Conservation (phyloP, 208 protist species). For the Acanthamoeba culbertsoni region DNA sequence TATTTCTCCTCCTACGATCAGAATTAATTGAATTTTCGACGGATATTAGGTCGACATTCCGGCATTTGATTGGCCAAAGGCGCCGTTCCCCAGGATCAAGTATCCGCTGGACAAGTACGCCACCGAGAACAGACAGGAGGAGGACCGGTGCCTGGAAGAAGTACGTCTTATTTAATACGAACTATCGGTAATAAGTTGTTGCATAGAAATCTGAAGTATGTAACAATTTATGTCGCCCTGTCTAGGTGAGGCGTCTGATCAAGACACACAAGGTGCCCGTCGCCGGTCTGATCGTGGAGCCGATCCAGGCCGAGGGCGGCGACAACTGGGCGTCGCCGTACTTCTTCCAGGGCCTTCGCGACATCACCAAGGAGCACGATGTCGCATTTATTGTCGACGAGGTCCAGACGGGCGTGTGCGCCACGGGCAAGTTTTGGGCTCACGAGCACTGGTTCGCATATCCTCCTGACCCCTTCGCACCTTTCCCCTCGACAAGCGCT, state of each 20-base stretch:
- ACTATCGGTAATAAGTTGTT: not conserved
- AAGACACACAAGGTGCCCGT: constrained; percentile 67
- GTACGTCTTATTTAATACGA: constrained; percentile 22
- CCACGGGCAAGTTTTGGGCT: constrained; percentile 85
- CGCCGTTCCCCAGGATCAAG: constrained; percentile 77
- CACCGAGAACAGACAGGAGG: constrained; percentile 72
- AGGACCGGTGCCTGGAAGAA: constrained; percentile 74
- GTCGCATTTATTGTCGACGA: constrained; percentile 86
- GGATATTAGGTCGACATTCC: constrained; percentile 72
- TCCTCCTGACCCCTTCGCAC: not conserved
- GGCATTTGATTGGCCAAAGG: constrained; percentile 81
- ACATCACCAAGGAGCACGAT: constrained; percentile 73
- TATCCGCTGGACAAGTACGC: constrained; percentile 77
- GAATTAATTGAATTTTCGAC: not conserved
- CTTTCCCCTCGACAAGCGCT: not conserved
- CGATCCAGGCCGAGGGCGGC: constrained; percentile 81
- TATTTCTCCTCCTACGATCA: not conserved
- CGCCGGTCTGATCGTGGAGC: constrained; percentile 80
- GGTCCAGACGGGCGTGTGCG: constrained; percentile 79
- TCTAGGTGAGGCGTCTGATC: not conserved
- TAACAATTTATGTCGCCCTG: not conserved
- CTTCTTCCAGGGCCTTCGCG: constrained; percentile 79
- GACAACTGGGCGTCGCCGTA: constrained; percentile 76
- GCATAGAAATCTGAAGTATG: not conserved
- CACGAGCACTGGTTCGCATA: constrained; percentile 75